Evolutionary conservation across 148 eudicot genomes (phyloP).

Genomic region (Pouteria glomerata): DNA sequence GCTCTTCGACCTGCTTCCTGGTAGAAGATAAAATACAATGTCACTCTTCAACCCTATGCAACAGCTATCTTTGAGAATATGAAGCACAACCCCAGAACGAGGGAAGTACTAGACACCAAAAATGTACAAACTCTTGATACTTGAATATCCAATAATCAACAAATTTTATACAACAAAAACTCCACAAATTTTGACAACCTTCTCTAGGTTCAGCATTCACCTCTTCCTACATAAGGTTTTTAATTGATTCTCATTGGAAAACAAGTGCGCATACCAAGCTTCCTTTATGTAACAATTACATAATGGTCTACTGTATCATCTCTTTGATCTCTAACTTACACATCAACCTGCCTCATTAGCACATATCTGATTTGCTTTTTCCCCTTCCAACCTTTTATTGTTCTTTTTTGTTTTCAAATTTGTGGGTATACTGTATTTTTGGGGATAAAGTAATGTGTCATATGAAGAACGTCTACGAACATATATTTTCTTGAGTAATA

Average conservation of each 20-base stretch:
- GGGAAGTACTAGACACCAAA: background rate
- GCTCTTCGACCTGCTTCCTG: slow-evolving; percentile 96
- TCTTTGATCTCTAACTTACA: no score
- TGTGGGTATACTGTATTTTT: no score
- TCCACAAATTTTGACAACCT: background rate
- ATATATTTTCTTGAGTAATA: background rate
- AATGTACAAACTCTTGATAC: background rate
- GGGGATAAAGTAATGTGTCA: no score
- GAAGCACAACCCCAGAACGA: background rate
- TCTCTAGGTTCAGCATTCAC: background rate
- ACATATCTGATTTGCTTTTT: no score
- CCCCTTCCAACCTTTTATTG: background rate
- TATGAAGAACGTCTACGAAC: background rate
- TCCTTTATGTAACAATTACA: no score
- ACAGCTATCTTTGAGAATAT: background rate
- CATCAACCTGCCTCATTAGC: no score
- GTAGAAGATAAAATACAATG: slow-evolving; percentile 7
- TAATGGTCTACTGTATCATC: no score
- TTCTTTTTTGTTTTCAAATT: background rate
- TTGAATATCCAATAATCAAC: background rate
- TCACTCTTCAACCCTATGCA: background rate
- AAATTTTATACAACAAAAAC: background rate
- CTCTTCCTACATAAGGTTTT: background rate
- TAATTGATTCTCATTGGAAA: background rate
- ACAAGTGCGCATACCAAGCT: background rate